Evolutionary conservation across 164 flowering plant genomes (phyloP), one percentile per base, ranked within the genome.

Genomic region (Tetracentron sinense): DNA sequence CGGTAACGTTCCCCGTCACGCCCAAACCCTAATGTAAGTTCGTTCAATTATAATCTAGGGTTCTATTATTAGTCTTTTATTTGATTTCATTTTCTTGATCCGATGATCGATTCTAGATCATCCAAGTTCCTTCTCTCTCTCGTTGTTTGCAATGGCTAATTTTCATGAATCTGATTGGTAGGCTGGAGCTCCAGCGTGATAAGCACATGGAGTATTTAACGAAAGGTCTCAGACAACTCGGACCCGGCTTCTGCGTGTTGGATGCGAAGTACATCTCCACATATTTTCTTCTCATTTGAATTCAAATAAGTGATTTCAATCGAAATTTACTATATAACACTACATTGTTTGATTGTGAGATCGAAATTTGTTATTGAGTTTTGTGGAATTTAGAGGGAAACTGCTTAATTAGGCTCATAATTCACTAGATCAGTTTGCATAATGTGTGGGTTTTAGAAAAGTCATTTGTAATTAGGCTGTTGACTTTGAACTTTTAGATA

Each of bases 181-280:
- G 96, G 85, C 63, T 88, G 73, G 87, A 83, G 77, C 62, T 92
- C 58, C 79, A 73, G 35, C 86, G 84, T 7, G 89, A 89, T 21
- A 66, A 71, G 25, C 95, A 90, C 61, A 62, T 83, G 8, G 88
- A 88, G 71, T 90, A 68, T 72, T 71, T 90, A 15, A 76, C 68
- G 19, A 73, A 62, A 58, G 88, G 92, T 42, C 82, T 90, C 46
- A 56, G 62, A 47, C 81, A 69, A 6, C 88, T 92, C 42, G 84
- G 77, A 7, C 79, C 90, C 0, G 76, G 79, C n/a, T 90, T 82
- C 64, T 55, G 64, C 65, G 81, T 75, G 8, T 80, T 90, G 76
- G 96, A 90, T 72, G 89, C 98, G 35, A 88, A 84, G 96, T 92
- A 72, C 4, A 59, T 62, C 58, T 60, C 44, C 54, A 7, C 58